A percentile compares a stretch with the other conserved stretches of the same genome.
Evolutionary conservation across 257 asterid species (phyloP).

Genomic region (Lycium ferocissimum): DNA sequence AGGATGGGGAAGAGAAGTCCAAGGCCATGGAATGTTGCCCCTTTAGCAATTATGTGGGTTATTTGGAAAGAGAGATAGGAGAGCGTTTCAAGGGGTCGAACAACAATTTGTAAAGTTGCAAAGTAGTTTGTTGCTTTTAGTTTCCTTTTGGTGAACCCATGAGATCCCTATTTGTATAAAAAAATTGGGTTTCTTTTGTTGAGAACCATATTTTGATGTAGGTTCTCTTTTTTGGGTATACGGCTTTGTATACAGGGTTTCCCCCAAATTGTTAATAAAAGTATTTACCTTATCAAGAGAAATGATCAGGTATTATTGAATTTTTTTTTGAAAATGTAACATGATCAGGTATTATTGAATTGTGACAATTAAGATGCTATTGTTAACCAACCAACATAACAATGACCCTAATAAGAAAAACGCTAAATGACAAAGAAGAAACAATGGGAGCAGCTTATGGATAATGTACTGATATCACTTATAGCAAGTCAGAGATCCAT

Average conservation of each 20-base stretch:
- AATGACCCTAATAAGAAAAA: background rate
- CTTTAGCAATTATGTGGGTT: background rate
- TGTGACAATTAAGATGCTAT: background rate
- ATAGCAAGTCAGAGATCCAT: background rate
- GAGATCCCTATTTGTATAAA: background rate
- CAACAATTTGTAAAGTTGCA: background rate
- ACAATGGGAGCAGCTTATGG: background rate
- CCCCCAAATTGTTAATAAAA: background rate
- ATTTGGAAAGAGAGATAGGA: background rate
- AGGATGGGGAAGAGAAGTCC: constrained; percentile 12
- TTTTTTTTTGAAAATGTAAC: no score
- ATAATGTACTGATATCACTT: background rate
- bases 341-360: background rate
- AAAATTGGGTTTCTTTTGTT: background rate
- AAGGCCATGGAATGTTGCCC: constrained; percentile 11
- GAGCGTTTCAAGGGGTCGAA: background rate
- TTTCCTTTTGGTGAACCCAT: background rate
- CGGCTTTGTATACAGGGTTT: background rate
- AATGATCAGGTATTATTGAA: background rate
- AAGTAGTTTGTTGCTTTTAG: background rate
- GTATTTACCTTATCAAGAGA: no score
- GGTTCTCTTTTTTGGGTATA: background rate
- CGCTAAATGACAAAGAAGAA: background rate
- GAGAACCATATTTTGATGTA: background rate
- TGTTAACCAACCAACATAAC: background rate